Conservation (phyloP, 2,329 filamentous ascomycete species). For the Curvularia verruculosa region DNA sequence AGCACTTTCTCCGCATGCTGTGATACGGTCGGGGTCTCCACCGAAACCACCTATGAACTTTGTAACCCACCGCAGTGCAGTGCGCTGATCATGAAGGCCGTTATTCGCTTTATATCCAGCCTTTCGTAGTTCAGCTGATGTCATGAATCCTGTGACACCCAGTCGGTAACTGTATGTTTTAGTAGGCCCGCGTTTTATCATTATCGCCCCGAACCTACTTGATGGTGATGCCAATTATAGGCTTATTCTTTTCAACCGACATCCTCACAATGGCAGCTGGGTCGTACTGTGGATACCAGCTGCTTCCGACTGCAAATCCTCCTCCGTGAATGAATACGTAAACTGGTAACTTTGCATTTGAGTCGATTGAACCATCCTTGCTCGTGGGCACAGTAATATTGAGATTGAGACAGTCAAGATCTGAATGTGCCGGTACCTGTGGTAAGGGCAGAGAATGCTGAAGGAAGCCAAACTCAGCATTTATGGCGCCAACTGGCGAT, state of each 20-base stretch:
- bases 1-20: constrained; percentile 56
- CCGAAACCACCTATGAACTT: constrained; percentile 48
- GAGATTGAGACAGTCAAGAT: constrained; percentile 59
- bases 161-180: constrained; percentile 37
- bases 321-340: constrained; percentile 62
- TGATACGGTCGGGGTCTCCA: constrained; percentile 48
- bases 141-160: constrained; percentile 47
- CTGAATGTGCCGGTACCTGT: constrained; percentile 51
- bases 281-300: constrained; percentile 61
- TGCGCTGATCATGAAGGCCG: constrained; percentile 44
- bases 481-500: constrained; percentile 50
- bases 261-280: constrained; percentile 54
- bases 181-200: not conserved
- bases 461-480: constrained; percentile 57
- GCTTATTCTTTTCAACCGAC: constrained; percentile 52
- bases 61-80: constrained; percentile 48
- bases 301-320: constrained; percentile 57
- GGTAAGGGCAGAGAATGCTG: constrained; percentile 54
- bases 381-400: constrained; percentile 57
- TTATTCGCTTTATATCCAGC: constrained; percentile 50
- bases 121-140: constrained; percentile 55
- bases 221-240: constrained; percentile 54
- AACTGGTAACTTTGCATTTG: constrained; percentile 53
- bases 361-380: constrained; percentile 27
- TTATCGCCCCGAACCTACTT: constrained; percentile 48